A percentile compares a stretch with the other conserved stretches of the same genome.
Conservation (phyloP, 1,284 basidiomycete species). For the Ceratobasidium sp. region DNA sequence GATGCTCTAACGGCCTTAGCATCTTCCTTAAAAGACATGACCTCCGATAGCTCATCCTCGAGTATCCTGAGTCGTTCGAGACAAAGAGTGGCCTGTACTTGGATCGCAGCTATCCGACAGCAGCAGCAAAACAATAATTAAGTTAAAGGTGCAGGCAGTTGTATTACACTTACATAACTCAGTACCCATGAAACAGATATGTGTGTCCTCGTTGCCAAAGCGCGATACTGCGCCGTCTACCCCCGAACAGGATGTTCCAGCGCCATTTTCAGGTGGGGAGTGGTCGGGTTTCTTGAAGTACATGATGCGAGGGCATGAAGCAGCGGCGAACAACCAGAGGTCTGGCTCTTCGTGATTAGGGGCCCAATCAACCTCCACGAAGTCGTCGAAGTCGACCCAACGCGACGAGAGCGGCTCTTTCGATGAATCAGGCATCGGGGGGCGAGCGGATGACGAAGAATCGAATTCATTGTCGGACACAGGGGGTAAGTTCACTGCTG, state of each 20-base stretch:
- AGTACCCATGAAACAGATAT: slow-evolving; percentile 84
- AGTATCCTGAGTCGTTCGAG: slow-evolving; percentile 66
- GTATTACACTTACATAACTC: slow-evolving; percentile 68
- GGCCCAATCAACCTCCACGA: slow-evolving; percentile 80
- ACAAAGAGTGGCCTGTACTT: slow-evolving; percentile 76
- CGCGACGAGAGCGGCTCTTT: slow-evolving; percentile 53
- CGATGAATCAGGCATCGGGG: slow-evolving; percentile 36
- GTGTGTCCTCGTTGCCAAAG: slow-evolving; percentile 89
- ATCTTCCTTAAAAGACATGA: slow-evolving; percentile 41
- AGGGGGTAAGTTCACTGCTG: slow-evolving; percentile 45
- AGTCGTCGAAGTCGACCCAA: slow-evolving; percentile 89
- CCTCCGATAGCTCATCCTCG: slow-evolving; percentile 55
- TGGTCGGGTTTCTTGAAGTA: slow-evolving; percentile 71
- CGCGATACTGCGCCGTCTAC: slow-evolving; percentile 62
- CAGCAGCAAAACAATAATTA: background rate
- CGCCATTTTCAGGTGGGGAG: slow-evolving; percentile 52
- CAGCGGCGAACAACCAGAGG: slow-evolving; percentile 77
- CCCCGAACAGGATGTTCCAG: slow-evolving; percentile 26
- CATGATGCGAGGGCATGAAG: slow-evolving; percentile 83
- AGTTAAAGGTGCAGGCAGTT: slow-evolving; percentile 21
- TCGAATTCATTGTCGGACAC: slow-evolving; percentile 38
- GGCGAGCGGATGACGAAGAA: slow-evolving; percentile 45
- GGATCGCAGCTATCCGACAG: slow-evolving; percentile 64
- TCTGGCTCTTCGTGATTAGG: slow-evolving; percentile 65
- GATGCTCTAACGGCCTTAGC: slow-evolving; percentile 3